Evolutionary conservation across 1,284 basidiomycete genomes (phyloP), one percentile per base, ranked within the genome.

Genomic region (Naganishia cerealis): DNA sequence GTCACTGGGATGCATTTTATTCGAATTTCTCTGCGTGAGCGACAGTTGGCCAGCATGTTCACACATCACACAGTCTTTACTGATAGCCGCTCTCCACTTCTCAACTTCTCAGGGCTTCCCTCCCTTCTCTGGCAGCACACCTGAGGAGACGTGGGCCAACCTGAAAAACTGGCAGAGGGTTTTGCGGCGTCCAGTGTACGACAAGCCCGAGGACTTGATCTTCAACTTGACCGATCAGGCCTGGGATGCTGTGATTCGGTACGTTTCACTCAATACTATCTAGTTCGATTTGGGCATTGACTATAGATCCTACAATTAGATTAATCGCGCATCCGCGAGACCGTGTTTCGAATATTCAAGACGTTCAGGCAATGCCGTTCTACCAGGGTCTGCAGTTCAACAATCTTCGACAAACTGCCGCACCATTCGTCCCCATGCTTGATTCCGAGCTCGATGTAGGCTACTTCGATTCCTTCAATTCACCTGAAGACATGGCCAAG

Each of bases 81-180:
- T 63, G 40, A 50, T 50, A 24, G 9, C 1, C 46, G 46, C 9
- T 8, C 3, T 15, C 72, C 73, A 16, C 76, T 78, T 62, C 74
- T 73, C 24, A 1, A 50, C 26, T 88, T 90, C 36, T 9, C 57
- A 76, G 18, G 94, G 94, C 26, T 99, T 97, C 83, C 96, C 96
- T 12, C 96, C 96, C 0, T 99, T 99, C 83, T 95, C 91, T 63
- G 96, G 96, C 15, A 87, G 90, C 53, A 93, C 90, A 0, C 90
- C 94, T 0, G 95, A 99, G 75, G 96, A 99, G 81, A 99, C 96
- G 0, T 99, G 96, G 94, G 93, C 93, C 24, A 99, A 99, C 80
- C 83, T 99, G 73, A 98, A 98, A 82, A 98, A 97, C 79, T 99
- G 96, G 96, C 87, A 88, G 29, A 90, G 90, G 73, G 92, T 94